A percentile compares a stretch with the other conserved stretches of the same genome.
Evolutionary conservation across 495 filamentous ascomycete genomes (phyloP).

Genomic region (Penicillium ucsense): DNA sequence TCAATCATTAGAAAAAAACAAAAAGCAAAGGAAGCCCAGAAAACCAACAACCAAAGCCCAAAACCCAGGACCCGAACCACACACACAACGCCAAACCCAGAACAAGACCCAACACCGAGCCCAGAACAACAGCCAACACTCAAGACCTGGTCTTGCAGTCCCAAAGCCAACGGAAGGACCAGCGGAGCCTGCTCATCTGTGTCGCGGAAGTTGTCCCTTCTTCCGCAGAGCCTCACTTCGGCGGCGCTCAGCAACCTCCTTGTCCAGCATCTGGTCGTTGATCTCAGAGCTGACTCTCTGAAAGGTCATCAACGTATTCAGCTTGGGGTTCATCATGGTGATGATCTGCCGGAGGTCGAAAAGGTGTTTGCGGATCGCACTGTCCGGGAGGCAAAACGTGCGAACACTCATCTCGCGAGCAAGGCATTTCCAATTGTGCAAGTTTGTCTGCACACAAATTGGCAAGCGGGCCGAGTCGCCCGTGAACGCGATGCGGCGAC

Average conservation of each 20-base stretch:
- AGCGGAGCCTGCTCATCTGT: too few species aligned
- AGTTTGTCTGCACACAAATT: constrained; percentile 34
- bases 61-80: not conserved
- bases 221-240: not conserved
- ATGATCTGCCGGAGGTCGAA: constrained; percentile 43
- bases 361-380: constrained; percentile 43
- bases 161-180: too few species aligned
- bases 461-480: constrained; percentile 26
- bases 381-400: constrained; percentile 47
- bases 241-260: not conserved
- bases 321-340: constrained; percentile 41
- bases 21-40: not conserved
- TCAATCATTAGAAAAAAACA: not conserved
- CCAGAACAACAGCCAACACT: too few species aligned
- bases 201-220: too few species aligned
- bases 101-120: not conserved
- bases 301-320: not conserved
- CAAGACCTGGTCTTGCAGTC: too few species aligned
- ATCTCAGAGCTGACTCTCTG: constrained; percentile 19
- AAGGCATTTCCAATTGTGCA: constrained; percentile 43
- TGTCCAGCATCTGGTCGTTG: not conserved
- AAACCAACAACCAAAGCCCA: not conserved
- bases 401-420: constrained; percentile 43
- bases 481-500: constrained; percentile 39
- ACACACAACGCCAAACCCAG: not conserved